These are phyloP conservation scores for Daucus carota DNA, from an alignment of 129 eudicot genomes.

Conservation along the genomic window DNA sequence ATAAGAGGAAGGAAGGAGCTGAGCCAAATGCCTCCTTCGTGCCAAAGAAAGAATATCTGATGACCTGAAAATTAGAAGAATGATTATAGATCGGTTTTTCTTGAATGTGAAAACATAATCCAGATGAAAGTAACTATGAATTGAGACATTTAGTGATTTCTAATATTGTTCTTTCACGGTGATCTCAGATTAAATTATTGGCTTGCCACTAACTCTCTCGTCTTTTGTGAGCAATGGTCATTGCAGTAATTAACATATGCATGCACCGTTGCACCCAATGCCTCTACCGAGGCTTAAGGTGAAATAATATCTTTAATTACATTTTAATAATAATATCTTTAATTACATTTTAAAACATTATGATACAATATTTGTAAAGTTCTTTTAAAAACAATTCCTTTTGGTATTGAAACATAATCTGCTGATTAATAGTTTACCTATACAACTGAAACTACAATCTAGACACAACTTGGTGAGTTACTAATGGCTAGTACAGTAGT, in stretches of 20 bases:
- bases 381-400: background rate
- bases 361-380: background rate
- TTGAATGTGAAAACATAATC: background rate
- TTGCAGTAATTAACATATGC: background rate
- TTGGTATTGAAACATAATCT: background rate
- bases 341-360: background rate
- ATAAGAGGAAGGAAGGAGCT: constrained; percentile 75
- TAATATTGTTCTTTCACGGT: background rate
- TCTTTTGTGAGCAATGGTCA: background rate
- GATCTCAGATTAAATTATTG: background rate
- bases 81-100: background rate
- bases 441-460: background rate
- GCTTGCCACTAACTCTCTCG: background rate
- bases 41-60: constrained; percentile 92
- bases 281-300: background rate
- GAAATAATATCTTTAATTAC: background rate
- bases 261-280: background rate
- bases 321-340: background rate
- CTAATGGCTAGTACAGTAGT: background rate
- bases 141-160: background rate
- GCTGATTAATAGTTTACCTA: background rate
- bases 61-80: constrained; percentile 33
- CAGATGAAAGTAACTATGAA: background rate
- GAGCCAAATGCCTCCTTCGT: constrained; percentile 78
- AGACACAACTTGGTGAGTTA: constrained; percentile 5